Percentiles rank a stretch among this genome's conserved stretches.
phyloP scores from a whole-genome alignment of 148 eudicot genomes.

The Vaccinium macrocarpon region DNA sequence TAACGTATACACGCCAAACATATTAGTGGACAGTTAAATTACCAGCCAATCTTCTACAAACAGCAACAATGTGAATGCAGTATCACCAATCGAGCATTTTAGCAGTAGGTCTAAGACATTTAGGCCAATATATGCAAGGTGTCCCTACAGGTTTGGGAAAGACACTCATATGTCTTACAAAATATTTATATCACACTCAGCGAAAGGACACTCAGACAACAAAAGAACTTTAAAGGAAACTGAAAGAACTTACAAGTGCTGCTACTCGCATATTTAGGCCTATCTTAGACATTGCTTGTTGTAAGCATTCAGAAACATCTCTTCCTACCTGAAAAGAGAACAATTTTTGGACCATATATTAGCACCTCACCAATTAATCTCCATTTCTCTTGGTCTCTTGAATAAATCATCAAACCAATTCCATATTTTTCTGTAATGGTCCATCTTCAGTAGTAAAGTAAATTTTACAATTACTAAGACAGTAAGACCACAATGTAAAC shows the following conservation, averaged over 20 bases:
- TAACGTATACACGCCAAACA: not conserved
- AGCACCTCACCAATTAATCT: not conserved
- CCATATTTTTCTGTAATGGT: not conserved
- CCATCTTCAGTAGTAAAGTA: not conserved
- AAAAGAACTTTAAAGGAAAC: not conserved
- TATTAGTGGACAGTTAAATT: not conserved
- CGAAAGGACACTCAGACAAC: not conserved
- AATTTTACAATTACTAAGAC: not conserved
- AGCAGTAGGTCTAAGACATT: not conserved
- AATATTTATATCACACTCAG: conserved; percentile 1
- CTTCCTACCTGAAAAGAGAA: conserved; percentile 54
- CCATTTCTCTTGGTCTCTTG: not conserved
- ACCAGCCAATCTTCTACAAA: not conserved
- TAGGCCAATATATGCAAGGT: not conserved
- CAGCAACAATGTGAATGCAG: not conserved
- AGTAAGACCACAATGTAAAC: not conserved
- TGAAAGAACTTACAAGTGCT: conserved; percentile 54
- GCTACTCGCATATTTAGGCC: conserved; percentile 71
- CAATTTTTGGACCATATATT: not conserved
- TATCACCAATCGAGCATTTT: not conserved
- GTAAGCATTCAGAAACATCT: conserved; percentile 69
- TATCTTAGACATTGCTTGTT: conserved; percentile 55
- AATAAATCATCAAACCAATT: not conserved
- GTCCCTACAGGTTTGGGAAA: conserved; percentile 3
- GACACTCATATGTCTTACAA: not conserved